Evolutionary conservation across 805 yeast genomes (phyloP).

Genomic region (Hanseniaspora clermontiae): DNA sequence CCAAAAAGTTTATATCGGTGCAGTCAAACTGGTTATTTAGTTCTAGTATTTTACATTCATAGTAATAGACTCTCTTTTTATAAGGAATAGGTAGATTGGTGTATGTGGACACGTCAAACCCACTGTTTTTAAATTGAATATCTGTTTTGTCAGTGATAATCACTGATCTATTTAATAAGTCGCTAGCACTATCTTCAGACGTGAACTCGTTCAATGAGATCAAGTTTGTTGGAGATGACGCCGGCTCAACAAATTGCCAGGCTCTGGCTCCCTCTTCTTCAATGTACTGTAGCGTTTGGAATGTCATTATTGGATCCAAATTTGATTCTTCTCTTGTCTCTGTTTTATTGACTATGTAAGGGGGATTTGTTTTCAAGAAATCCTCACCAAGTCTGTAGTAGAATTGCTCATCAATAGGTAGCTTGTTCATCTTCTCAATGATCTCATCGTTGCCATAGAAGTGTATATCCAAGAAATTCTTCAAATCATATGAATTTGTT

Average conservation of each 20-base stretch:
- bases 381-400: slow-evolving; percentile 33
- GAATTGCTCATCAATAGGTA: slow-evolving; percentile 35
- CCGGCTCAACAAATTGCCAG: slow-evolving; percentile 61
- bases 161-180: slow-evolving; percentile 41
- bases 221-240: slow-evolving; percentile 23
- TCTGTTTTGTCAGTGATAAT: slow-evolving; percentile 55
- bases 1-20: neutral
- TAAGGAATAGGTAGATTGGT: slow-evolving; percentile 78
- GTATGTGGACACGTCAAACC: slow-evolving; percentile 53
- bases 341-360: slow-evolving; percentile 30
- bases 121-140: slow-evolving; percentile 41
- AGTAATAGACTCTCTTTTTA: slow-evolving; percentile 74
- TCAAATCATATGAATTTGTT: slow-evolving; percentile 32
- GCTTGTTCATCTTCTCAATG: slow-evolving; percentile 47
- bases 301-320: slow-evolving; percentile 27
- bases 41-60: slow-evolving; percentile 74
- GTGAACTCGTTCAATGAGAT: slow-evolving; percentile 22
- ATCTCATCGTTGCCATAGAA: slow-evolving; percentile 29
- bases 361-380: slow-evolving; percentile 30
- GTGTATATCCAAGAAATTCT: slow-evolving; percentile 49
- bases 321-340: slow-evolving; percentile 19
- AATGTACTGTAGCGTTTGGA: slow-evolving; percentile 34
- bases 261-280: slow-evolving; percentile 84
- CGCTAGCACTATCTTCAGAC: neutral
- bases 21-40: slow-evolving; percentile 28